Percentiles rank a stretch among this genome's conserved stretches.
These are phyloP conservation scores for Rhynchosporium graminicola DNA, from an alignment of 2,329 filamentous ascomycete genomes.

Conservation along the genomic window DNA sequence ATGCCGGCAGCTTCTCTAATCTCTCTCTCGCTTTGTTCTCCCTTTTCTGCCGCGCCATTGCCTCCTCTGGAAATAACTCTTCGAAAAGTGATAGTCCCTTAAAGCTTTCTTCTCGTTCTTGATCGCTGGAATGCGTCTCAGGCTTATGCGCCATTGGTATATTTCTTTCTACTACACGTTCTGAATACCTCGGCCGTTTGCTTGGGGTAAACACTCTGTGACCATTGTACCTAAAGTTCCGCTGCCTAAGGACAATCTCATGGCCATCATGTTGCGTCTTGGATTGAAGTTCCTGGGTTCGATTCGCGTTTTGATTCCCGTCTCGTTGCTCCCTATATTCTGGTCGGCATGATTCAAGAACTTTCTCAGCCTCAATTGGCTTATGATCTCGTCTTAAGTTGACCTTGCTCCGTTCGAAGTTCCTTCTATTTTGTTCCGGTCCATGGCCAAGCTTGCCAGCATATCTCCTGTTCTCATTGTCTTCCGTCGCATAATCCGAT, in stretches of 20 bases:
- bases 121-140: background rate
- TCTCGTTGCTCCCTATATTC: background rate
- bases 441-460: background rate
- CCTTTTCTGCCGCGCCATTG: conserved; percentile 29
- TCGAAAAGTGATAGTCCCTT: conserved; percentile 43
- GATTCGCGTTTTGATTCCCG: background rate
- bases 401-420: background rate
- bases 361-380: background rate
- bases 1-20: conserved; percentile 36
- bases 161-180: background rate
- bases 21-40: conserved; percentile 22
- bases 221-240: background rate
- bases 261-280: background rate
- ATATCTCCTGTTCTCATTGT: background rate
- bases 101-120: background rate
- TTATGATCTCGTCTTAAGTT: background rate
- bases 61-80: conserved; percentile 57
- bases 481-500: conserved; percentile 4
- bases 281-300: background rate
- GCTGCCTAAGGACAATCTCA: background rate
- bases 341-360: background rate
- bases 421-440: background rate
- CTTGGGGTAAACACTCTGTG: background rate
- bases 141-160: conserved; percentile 6
- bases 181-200: background rate